Evolutionary conservation across 768 basidiomycete genomes (phyloP).

Genomic region (Candolleomyces eurysporus): DNA sequence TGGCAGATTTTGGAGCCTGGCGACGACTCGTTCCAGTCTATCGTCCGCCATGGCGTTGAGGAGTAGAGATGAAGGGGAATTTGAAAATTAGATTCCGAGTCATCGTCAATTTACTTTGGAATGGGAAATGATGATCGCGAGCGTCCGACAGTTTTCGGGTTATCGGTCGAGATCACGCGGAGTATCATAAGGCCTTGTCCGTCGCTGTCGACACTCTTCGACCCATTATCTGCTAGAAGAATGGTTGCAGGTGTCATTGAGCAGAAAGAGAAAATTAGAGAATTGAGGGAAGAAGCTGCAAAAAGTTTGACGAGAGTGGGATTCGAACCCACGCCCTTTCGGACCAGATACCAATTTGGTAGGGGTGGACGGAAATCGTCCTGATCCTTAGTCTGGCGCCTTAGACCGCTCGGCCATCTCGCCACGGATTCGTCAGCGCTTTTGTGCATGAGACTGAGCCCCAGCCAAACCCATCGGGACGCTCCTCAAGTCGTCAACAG

Average conservation of each 20-base stretch:
- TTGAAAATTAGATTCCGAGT: constrained; percentile 5
- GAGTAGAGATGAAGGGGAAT: background rate
- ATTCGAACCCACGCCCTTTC: constrained; percentile 57
- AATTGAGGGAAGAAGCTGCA: background rate
- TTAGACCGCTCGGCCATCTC: constrained; percentile 59
- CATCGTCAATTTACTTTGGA: constrained; percentile 4
- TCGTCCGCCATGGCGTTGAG: constrained; percentile 32
- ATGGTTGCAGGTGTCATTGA: no score
- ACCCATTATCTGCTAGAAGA: no score
- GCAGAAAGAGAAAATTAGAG: no score
- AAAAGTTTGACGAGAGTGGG: constrained; percentile 40
- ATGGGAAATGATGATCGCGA: no score
- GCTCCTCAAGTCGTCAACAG: no score
- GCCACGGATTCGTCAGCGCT: background rate
- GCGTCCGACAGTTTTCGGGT: no score
- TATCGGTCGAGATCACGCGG: no score
- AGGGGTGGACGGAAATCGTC: no score
- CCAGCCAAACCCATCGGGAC: no score
- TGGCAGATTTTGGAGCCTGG: constrained; percentile 76
- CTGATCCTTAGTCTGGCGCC: constrained; percentile 69
- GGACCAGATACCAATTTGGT: no score
- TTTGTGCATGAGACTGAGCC: background rate
- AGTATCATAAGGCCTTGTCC: no score
- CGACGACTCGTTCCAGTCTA: constrained; percentile 54
- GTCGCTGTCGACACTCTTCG: no score